Evolutionary conservation across 148 eudicot genomes (phyloP).

Genomic region (Rhododendron kiyosumense): DNA sequence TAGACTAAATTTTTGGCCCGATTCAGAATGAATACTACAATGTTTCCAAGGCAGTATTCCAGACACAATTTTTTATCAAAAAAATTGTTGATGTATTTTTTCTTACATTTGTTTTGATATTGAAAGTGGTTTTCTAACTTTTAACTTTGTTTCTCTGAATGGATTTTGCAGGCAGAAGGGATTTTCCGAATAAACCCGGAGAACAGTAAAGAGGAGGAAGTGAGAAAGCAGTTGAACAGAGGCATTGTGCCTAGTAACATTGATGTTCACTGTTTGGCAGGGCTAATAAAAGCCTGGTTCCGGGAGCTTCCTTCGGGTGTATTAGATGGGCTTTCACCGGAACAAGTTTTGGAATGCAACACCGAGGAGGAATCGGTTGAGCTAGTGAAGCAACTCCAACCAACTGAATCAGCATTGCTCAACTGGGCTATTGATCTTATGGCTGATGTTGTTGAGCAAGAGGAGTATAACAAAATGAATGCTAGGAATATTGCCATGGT

Average conservation of each 20-base stretch:
- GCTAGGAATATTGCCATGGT: constrained; percentile 92
- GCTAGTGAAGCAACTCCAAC: constrained; percentile 68
- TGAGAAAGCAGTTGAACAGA: constrained; percentile 70
- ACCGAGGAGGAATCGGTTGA: constrained; percentile 64
- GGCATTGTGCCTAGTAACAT: constrained; percentile 83
- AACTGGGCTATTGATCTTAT: constrained; percentile 93
- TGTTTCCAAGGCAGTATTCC: not conserved
- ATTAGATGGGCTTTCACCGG: constrained; percentile 84
- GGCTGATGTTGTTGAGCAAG: constrained; percentile 97
- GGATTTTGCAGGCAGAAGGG: constrained; percentile 64
- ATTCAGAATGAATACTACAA: not conserved
- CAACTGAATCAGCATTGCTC: constrained; percentile 73
- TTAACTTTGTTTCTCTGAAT: not conserved
- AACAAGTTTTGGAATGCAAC: constrained; percentile 69
- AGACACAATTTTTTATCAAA: not conserved
- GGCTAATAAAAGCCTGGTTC: constrained; percentile 89
- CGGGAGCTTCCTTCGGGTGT: constrained; percentile 89
- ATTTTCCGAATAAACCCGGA: constrained; percentile 91
- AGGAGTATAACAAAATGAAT: constrained; percentile 88
- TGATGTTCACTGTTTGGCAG: constrained; percentile 85
- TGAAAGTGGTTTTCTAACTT: not conserved
- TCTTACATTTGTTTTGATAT: not conserved
- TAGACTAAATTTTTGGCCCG: not conserved
- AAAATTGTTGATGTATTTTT: not conserved
- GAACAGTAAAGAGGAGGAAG: constrained; percentile 69